phyloP scores from a whole-genome alignment of 75 land plant species.

The Chamaecyparis obtusa region DNA sequence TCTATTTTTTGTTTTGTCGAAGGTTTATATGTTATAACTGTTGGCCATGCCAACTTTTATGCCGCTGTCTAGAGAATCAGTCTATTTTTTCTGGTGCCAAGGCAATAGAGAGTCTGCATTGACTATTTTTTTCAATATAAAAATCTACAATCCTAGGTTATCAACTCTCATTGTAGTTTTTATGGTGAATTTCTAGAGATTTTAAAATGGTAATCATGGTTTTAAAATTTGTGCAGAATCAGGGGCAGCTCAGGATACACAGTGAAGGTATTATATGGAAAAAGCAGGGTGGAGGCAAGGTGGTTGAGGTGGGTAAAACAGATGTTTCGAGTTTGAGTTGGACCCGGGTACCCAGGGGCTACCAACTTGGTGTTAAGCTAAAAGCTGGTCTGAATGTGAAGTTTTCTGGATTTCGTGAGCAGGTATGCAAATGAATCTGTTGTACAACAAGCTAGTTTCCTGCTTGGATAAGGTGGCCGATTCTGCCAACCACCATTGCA shows the following conservation, averaged over 20 bases:
- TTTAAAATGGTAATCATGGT: not conserved
- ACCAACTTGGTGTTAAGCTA: constrained; percentile 58
- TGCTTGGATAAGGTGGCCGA: not conserved
- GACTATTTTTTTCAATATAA: not conserved
- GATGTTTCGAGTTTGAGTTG: constrained; percentile 57
- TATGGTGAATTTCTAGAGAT: not conserved
- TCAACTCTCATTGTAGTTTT: not conserved
- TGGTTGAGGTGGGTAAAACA: constrained; percentile 59
- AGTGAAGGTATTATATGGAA: constrained; percentile 64
- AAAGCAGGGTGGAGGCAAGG: constrained; percentile 78
- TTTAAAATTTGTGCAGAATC: constrained; percentile 39
- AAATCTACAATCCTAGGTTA: not conserved
- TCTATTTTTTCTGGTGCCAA: not conserved
- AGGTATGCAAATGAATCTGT: constrained; percentile 33
- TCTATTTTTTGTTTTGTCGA: too few relatives aligned
- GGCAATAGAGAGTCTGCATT: not conserved
- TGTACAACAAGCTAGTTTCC: not conserved
- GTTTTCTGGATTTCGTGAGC: constrained; percentile 78
- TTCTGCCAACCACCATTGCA: not conserved
- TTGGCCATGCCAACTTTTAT: not conserved
- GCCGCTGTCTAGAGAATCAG: not conserved
- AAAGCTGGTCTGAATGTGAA: constrained; percentile 77
- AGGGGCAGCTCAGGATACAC: constrained; percentile 63
- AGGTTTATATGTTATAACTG: not conserved
- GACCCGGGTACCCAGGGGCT: constrained; percentile 67